Evolutionary conservation across 768 basidiomycete species (phyloP).

Genomic region (Mycena floridula): DNA sequence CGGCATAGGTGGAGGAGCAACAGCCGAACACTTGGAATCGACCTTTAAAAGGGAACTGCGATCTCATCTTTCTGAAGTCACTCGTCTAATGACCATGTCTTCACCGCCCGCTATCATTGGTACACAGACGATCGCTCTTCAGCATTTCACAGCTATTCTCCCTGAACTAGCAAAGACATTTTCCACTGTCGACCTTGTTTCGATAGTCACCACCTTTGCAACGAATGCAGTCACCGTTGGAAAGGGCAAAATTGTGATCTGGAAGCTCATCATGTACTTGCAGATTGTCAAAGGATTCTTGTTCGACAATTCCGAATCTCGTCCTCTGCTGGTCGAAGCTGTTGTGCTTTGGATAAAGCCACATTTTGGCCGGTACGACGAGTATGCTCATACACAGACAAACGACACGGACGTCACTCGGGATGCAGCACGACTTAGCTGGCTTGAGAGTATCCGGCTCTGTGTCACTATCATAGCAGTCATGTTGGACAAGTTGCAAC

Average conservation of each 20-base stretch:
- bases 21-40: conserved; percentile 79
- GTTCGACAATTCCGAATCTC: conserved; percentile 77
- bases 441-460: conserved; percentile 88
- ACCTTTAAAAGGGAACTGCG: conserved; percentile 82
- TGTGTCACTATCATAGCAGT: conserved; percentile 85
- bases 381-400: conserved; percentile 55
- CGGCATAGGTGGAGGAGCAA: conserved; percentile 74
- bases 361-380: conserved; percentile 89
- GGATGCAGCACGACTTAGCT: conserved; percentile 74
- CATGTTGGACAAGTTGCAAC: conserved; percentile 86
- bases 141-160: conserved; percentile 88
- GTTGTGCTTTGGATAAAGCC: conserved; percentile 94
- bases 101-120: conserved; percentile 87
- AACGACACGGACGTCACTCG: conserved; percentile 61
- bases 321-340: conserved; percentile 76
- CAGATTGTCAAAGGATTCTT: conserved; percentile 86
- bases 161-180: conserved; percentile 85
- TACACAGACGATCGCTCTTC: conserved; percentile 90
- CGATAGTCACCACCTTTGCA: conserved; percentile 81
- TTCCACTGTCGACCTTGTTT: conserved; percentile 75
- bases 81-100: conserved; percentile 79
- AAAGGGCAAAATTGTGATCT: conserved; percentile 85
- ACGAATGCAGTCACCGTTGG: conserved; percentile 63
- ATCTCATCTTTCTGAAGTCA: conserved; percentile 73
- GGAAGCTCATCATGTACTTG: conserved; percentile 91